These are phyloP conservation scores for Lachnellula subtilissima DNA, from an alignment of 2,329 filamentous ascomycete genomes.

Conservation along the genomic window DNA sequence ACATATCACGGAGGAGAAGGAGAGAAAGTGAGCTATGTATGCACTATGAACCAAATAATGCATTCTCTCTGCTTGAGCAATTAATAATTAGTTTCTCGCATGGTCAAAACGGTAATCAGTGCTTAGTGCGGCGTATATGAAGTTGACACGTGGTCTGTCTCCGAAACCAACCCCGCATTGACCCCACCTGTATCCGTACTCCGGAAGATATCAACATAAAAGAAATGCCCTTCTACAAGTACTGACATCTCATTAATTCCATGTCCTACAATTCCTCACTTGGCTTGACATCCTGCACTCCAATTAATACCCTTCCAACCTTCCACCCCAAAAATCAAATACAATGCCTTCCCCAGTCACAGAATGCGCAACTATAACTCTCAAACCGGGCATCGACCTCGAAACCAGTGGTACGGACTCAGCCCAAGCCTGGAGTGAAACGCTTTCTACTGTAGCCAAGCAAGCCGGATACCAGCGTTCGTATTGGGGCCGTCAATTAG, in stretches of 20 bases:
- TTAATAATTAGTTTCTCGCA: not conserved
- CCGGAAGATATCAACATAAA: no score
- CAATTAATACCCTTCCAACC: no score
- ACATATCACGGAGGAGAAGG: not conserved
- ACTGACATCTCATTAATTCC: no score
- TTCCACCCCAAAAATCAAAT: not conserved
- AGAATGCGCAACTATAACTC: constrained; percentile 23
- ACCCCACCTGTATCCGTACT: no score
- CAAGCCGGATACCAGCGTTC: not conserved
- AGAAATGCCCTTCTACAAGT: no score
- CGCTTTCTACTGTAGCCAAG: constrained; percentile 9
- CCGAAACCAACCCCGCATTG: no score
- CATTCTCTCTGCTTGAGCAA: not conserved
- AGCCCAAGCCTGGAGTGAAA: constrained; percentile 31
- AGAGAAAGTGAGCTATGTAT: not conserved
- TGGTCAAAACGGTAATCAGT: no score
- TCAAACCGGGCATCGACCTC: constrained; percentile 35
- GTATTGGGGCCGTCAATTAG: not conserved
- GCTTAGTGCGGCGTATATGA: not conserved
- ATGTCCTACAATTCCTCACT: no score
- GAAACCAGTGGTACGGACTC: constrained; percentile 20
- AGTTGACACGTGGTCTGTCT: not conserved
- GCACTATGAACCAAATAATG: not conserved
- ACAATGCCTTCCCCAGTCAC: not conserved
- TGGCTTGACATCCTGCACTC: no score